These are phyloP conservation scores for Phytophthora cactorum DNA, from an alignment of 352 stramenopile genomes.

Conservation along the genomic window DNA sequence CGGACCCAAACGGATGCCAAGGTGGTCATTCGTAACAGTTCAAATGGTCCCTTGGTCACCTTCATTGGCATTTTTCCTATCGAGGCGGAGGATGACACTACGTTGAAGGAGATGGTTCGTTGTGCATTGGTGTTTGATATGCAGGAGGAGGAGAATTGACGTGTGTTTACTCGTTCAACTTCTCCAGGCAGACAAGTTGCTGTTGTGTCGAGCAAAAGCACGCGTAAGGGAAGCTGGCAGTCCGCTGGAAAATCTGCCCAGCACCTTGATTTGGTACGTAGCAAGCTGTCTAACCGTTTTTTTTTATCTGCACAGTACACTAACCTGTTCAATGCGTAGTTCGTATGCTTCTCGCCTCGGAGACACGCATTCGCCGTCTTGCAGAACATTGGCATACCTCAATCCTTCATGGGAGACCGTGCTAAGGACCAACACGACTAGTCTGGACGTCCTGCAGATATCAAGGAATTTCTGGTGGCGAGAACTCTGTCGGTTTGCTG, in stretches of 20 bases:
- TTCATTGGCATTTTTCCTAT: conserved; percentile 32
- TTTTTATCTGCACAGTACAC: background rate
- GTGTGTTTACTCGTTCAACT: background rate
- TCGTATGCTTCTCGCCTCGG: conserved; percentile 41
- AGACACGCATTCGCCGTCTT: conserved; percentile 36
- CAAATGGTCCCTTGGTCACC: conserved; percentile 13
- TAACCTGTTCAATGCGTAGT: conserved; percentile 16
- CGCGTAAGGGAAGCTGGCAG: background rate
- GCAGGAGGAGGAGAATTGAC: background rate
- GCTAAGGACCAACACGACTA: conserved; percentile 7
- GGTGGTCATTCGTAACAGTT: conserved; percentile 34
- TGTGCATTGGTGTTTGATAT: background rate
- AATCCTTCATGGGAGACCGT: conserved; percentile 34
- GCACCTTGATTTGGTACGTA: conserved; percentile 38
- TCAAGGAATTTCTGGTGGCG: conserved; percentile 31
- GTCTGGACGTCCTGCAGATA: conserved; percentile 10
- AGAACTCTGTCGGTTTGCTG: conserved; percentile 40
- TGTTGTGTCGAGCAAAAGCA: conserved; percentile 23
- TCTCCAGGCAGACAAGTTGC: conserved; percentile 22
- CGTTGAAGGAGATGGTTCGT: conserved; percentile 22
- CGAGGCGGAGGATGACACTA: conserved; percentile 13
- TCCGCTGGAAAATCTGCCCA: conserved; percentile 19
- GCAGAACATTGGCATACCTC: conserved; percentile 40
- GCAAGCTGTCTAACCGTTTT: background rate
- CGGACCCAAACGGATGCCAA: conserved; percentile 13